Conservation (phyloP, 108 stramenopile species). For the Mayamaea pseudoterrestris region DNA sequence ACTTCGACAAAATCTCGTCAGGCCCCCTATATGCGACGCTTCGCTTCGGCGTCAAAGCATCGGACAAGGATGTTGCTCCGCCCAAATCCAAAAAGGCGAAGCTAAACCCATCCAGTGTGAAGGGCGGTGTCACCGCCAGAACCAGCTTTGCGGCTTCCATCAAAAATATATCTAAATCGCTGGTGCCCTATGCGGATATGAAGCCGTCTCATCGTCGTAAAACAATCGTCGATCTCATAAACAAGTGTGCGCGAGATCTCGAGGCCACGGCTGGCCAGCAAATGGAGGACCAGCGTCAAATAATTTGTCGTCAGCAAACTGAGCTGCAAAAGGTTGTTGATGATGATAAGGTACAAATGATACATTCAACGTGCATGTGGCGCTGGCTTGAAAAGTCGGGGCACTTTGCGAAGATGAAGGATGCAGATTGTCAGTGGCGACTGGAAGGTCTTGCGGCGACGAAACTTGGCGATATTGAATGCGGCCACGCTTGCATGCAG, state of each 20-base stretch:
- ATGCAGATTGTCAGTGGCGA: no score
- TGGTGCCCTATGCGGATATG: slow-evolving; percentile 1
- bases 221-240: slow-evolving; percentile 4
- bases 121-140: not conserved
- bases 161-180: no score
- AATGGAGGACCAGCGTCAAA: slow-evolving; percentile 1
- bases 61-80: not conserved
- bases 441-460: no score
- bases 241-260: slow-evolving; percentile 1
- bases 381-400: slow-evolving; percentile 9
- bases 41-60: not conserved
- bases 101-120: not conserved
- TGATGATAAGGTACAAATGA: not conserved
- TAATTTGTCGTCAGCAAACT: not conserved
- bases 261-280: not conserved
- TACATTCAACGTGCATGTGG: slow-evolving; percentile 10
- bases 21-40: not conserved
- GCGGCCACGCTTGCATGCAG: no score
- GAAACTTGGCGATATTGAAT: no score
- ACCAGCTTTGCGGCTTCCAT: not conserved
- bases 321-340: not conserved
- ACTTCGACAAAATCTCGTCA: not conserved
- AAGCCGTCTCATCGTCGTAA: slow-evolving; percentile 5
- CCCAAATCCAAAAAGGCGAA: not conserved
- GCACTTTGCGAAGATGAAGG: not conserved